These are phyloP conservation scores for Lyophyllum decastes DNA, from an alignment of 768 basidiomycete species.

Conservation along the genomic window DNA sequence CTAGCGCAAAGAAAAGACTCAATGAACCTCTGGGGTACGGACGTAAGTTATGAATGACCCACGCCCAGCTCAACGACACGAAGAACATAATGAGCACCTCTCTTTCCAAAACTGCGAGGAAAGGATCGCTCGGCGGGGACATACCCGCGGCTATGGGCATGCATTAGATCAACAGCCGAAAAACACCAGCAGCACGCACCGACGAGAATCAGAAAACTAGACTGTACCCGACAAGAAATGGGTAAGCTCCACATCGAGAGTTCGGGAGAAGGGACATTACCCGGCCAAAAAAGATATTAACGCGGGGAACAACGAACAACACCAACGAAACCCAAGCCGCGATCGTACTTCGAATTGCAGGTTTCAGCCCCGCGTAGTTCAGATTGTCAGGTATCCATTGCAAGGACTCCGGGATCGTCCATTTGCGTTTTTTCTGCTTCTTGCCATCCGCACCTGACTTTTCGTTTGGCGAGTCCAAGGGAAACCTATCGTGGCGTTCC, in stretches of 20 bases:
- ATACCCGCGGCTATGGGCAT: conserved; percentile 54
- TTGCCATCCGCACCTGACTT: not conserved
- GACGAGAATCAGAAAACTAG: conserved; percentile 64
- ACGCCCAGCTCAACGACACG: conserved; percentile 60
- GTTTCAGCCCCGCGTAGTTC: conserved; percentile 61
- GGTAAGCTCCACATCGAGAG: not conserved
- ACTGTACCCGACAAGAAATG: conserved; percentile 35
- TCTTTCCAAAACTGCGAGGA: conserved; percentile 67
- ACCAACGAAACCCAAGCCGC: conserved; percentile 63
- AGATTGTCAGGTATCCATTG: conserved; percentile 62
- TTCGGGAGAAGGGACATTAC: conserved; percentile 31
- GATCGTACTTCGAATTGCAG: conserved; percentile 61
- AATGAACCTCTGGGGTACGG: not conserved
- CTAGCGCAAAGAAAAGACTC: conserved; percentile 29
- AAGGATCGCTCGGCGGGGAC: conserved; percentile 69
- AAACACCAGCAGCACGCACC: conserved; percentile 32
- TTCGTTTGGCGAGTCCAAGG: not conserved
- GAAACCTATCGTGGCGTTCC: not conserved
- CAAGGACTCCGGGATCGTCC: conserved; percentile 31
- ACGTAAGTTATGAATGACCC: conserved; percentile 24
- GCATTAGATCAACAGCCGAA: not conserved
- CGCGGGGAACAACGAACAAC: conserved; percentile 56
- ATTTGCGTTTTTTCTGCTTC: not conserved
- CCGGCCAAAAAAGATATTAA: conserved; percentile 56
- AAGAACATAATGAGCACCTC: conserved; percentile 57